Percentiles rank a stretch among this genome's conserved stretches.
phyloP scores from a whole-genome alignment of 2,329 filamentous ascomycete species.

The Phoma sp. region DNA sequence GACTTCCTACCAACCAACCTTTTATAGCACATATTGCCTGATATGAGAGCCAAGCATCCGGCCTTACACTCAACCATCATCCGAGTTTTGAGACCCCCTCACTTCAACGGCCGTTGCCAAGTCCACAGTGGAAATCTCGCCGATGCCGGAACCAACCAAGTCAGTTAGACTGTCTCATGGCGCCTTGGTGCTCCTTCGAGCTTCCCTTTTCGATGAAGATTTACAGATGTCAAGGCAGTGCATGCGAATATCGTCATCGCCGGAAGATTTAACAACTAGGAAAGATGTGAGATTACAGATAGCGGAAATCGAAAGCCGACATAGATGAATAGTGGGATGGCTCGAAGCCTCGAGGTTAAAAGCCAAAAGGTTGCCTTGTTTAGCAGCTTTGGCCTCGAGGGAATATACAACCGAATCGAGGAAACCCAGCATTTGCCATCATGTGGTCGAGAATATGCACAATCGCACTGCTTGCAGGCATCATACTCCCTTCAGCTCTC shows the following conservation, averaged over 20 bases:
- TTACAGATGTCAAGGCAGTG: slow-evolving; percentile 10
- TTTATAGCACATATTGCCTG: no score
- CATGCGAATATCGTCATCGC: slow-evolving; percentile 20
- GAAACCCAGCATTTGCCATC: background rate
- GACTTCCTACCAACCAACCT: background rate
- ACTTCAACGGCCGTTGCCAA: slow-evolving; percentile 10
- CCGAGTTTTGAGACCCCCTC: slow-evolving; percentile 6
- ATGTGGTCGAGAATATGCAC: slow-evolving; percentile 20
- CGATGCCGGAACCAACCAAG: background rate
- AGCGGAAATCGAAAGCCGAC: slow-evolving; percentile 12
- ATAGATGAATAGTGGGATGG: background rate
- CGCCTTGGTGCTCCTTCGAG: slow-evolving; percentile 17
- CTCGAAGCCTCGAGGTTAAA: background rate
- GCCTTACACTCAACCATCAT: background rate
- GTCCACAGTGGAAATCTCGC: slow-evolving; percentile 2
- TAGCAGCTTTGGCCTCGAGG: background rate
- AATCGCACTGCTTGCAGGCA: slow-evolving; percentile 10
- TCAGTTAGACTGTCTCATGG: slow-evolving; percentile 7
- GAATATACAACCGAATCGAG: no score
- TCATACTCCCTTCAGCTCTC: slow-evolving; percentile 9
- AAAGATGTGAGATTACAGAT: slow-evolving; percentile 10
- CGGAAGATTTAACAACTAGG: slow-evolving; percentile 8
- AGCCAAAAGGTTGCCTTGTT: background rate
- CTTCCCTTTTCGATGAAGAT: slow-evolving; percentile 27
- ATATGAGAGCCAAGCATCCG: background rate